Base-by-base conservation (phyloP, 176 grass and related monocot species). In the Juncus inflexus region DNA sequence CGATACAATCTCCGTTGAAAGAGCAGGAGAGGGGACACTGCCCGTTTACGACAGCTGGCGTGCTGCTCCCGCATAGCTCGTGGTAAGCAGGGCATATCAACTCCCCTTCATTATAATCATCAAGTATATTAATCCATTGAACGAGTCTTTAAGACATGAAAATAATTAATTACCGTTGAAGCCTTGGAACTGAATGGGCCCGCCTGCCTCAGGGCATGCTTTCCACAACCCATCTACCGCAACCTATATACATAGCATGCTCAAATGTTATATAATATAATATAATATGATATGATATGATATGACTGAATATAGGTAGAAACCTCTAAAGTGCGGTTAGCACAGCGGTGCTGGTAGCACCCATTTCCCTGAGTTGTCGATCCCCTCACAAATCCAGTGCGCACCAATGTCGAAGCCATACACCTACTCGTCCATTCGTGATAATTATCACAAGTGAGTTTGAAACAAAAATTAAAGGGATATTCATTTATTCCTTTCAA, bases 141-240 rank as follows among this genome's bases (percentile, higher is more conserved):
- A 2, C 13, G 42, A 54, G 69, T 47, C 59, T 52, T 12, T 6
- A 2, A 47, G 40, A 16, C 37, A 59, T 60, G 13, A 61, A 61
- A 60, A 71, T 42, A 12, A 35, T 12, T 71, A 28, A 40, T 63
- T 52, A 89, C 94, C 95, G 76, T 92, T 99, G 65, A 99, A 99
- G 57, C 89, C 95, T 73, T 82, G 86, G 72, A 99, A 99, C 55
- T 99, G 95, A 80, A 94, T 74, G 77, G 89, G 83, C 57, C 95
- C 95, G 63, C 95, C 95, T 13, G 83, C 71, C 65, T 77, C 71
- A 66, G 87, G 95, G 54, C 95, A 99, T 61, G 65, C 64, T 63
- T 92, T 99, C 95, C 95, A 99, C 61, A 92, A 79, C 13, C 95
- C 95, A 82, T 99, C 95, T 70, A 99, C 95, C 63, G 89, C 95